These are phyloP conservation scores for Dillenia suffruticosa DNA, from an alignment of 164 flowering plant genomes.

Conservation along the genomic window DNA sequence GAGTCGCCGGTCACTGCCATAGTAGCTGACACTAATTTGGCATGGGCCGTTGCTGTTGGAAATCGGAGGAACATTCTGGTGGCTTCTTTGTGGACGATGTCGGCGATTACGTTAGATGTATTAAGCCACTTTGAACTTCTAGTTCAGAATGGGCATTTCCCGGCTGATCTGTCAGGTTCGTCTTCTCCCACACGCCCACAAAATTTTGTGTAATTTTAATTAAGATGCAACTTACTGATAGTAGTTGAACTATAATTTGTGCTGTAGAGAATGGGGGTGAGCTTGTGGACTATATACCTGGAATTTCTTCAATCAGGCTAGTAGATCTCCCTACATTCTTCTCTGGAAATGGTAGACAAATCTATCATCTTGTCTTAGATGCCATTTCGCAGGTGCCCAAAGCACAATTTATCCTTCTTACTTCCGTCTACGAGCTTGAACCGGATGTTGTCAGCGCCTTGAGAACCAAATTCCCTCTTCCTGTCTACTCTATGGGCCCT, in stretches of 20 bases:
- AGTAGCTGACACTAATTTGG: slow-evolving; percentile 39
- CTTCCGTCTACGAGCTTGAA: slow-evolving; percentile 51
- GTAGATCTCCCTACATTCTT: slow-evolving; percentile 35
- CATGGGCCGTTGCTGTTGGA: slow-evolving; percentile 44
- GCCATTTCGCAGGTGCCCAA: slow-evolving; percentile 11
- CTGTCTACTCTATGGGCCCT: slow-evolving; percentile 49
- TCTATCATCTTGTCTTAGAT: slow-evolving; percentile 2
- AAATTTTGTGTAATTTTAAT: background rate
- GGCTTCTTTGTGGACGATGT: slow-evolving; percentile 43
- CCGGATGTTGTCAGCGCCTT: slow-evolving; percentile 23
- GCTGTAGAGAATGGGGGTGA: slow-evolving; percentile 26
- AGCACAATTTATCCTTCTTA: slow-evolving; percentile 42
- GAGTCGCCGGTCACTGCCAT: slow-evolving; percentile 29
- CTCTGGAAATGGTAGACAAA: background rate
- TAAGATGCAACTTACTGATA: background rate
- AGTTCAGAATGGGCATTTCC: slow-evolving; percentile 25
- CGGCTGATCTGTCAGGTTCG: slow-evolving; percentile 34
- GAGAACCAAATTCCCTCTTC: slow-evolving; percentile 20
- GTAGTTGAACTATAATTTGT: slow-evolving; percentile 1
- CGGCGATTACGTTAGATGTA: slow-evolving; percentile 43
- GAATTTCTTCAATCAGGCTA: slow-evolving; percentile 32
- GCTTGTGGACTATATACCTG: slow-evolving; percentile 45
- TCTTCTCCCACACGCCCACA: background rate
- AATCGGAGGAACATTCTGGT: slow-evolving; percentile 45
- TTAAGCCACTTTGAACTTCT: slow-evolving; percentile 36